These are phyloP conservation scores for Amanita exitialis DNA, from an alignment of 768 basidiomycete genomes.

Conservation along the genomic window DNA sequence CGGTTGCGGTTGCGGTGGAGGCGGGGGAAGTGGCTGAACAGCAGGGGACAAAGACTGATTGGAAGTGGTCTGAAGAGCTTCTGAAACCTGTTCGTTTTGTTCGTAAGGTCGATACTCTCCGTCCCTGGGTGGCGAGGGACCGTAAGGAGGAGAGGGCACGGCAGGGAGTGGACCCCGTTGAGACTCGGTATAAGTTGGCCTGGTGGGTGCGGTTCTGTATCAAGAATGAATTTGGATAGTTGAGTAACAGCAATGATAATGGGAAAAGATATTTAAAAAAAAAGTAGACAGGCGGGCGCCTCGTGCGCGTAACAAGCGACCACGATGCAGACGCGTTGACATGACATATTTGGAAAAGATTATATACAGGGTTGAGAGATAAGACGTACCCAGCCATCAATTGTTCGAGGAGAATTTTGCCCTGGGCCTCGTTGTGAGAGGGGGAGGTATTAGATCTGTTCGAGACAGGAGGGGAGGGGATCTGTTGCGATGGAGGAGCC, in stretches of 20 bases:
- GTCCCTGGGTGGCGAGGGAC: slow-evolving; percentile 26
- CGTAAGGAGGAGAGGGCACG: slow-evolving; percentile 40
- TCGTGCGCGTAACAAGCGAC: slow-evolving; percentile 7
- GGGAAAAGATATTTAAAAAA: slow-evolving; percentile 10
- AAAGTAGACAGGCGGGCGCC: slow-evolving; percentile 17
- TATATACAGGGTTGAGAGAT: slow-evolving; percentile 1
- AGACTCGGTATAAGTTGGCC: slow-evolving; percentile 42
- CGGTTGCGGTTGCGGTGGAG: neutral
- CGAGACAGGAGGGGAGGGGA: slow-evolving; percentile 61
- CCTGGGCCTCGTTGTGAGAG: slow-evolving; percentile 53
- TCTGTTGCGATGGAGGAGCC: slow-evolving; percentile 38
- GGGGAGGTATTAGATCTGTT: slow-evolving; percentile 47
- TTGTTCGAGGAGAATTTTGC: slow-evolving; percentile 70
- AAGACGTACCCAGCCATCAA: slow-evolving; percentile 68
- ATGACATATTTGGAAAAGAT: slow-evolving; percentile 3
- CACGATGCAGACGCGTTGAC: slow-evolving; percentile 4
- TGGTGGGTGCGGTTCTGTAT: slow-evolving; percentile 34
- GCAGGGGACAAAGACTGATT: slow-evolving; percentile 16
- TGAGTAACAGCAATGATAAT: slow-evolving; percentile 9
- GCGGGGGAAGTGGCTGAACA: slow-evolving; percentile 5
- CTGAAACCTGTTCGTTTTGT: slow-evolving; percentile 30
- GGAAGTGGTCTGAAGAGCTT: slow-evolving; percentile 28
- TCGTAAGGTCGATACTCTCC: slow-evolving; percentile 36
- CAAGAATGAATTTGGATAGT: slow-evolving; percentile 10
- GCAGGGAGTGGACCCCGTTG: slow-evolving; percentile 27